Percentiles rank a stretch among this genome's conserved stretches.
These are phyloP conservation scores for Hansenula sp. DNA, from an alignment of 1,139 yeast species.

Conservation along the genomic window DNA sequence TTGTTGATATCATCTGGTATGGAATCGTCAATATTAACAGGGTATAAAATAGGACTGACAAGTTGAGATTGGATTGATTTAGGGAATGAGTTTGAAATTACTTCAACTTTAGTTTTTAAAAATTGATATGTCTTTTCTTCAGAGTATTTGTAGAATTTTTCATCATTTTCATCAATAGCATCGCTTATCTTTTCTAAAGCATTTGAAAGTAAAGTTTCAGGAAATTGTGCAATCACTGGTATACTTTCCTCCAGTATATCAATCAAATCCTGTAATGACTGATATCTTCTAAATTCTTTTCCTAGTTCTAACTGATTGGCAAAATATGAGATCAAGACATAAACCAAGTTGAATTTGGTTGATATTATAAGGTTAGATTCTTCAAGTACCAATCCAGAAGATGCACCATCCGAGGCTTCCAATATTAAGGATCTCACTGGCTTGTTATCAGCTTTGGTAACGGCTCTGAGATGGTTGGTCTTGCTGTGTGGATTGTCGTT, in stretches of 20 bases:
- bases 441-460: conserved; percentile 23
- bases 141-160: conserved; percentile 41
- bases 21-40: conserved; percentile 16
- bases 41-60: conserved; percentile 19
- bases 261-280: conserved; percentile 43
- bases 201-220: conserved; percentile 21
- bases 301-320: conserved; percentile 22
- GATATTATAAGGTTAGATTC: conserved; percentile 37
- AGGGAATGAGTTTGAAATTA: conserved; percentile 29
- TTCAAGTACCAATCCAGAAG: conserved; percentile 22
- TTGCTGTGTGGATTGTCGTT: conserved; percentile 16
- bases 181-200: conserved; percentile 39
- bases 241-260: conserved; percentile 35
- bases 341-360: conserved; percentile 39
- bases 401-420: conserved; percentile 20
- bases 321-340: conserved; percentile 37
- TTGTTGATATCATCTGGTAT: conserved; percentile 30
- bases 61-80: conserved; percentile 16
- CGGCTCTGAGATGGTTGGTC: conserved; percentile 14
- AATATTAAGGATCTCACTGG: conserved; percentile 30
- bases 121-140: conserved; percentile 29
- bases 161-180: conserved; percentile 39
- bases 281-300: conserved; percentile 29
- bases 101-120: conserved; percentile 29
- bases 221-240: conserved; percentile 27